Percentiles rank a stretch among this genome's conserved stretches.
phyloP scores from a whole-genome alignment of 371 early-diverging fungal species.

The Mucor plumbeus region DNA sequence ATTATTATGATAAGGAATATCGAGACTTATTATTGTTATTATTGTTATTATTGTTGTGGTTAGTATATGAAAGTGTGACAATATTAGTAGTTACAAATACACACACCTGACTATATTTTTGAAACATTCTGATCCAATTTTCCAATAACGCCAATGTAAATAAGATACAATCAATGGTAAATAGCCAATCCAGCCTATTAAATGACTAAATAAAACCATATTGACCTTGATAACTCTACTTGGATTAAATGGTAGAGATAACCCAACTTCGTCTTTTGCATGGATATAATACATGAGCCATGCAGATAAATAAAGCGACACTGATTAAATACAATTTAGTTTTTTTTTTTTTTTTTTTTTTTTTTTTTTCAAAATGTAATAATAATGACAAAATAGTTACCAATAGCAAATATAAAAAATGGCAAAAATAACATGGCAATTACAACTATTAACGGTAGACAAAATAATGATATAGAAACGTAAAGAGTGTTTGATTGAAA shows the following conservation, averaged over 20 bases:
- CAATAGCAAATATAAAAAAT: slow-evolving; percentile 33
- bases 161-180: slow-evolving; percentile 45
- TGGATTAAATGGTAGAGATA: slow-evolving; percentile 54
- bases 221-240: slow-evolving; percentile 49
- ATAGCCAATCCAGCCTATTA: slow-evolving; percentile 37
- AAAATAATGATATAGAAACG: slow-evolving; percentile 51
- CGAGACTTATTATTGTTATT: slow-evolving; percentile 21
- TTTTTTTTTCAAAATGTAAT: not conserved
- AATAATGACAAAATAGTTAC: slow-evolving; percentile 27
- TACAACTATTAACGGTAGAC: slow-evolving; percentile 40
- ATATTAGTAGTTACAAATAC: not conserved
- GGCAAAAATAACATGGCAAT: slow-evolving; percentile 44
- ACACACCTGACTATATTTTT: slow-evolving; percentile 49
- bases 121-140: slow-evolving; percentile 35
- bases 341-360: slow-evolving; percentile 5
- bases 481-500: slow-evolving; percentile 38
- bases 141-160: slow-evolving; percentile 50
- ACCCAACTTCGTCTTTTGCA: slow-evolving; percentile 42
- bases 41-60: not conserved
- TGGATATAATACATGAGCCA: slow-evolving; percentile 53
- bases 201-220: slow-evolving; percentile 25
- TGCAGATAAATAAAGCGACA: slow-evolving; percentile 53
- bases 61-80: not conserved
- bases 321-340: slow-evolving; percentile 28
- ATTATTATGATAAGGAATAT: slow-evolving; percentile 38